Percentiles rank a stretch among this genome's conserved stretches.
Conservation (phyloP, 1,284 basidiomycete species). For the Heterobasidion annosum region DNA sequence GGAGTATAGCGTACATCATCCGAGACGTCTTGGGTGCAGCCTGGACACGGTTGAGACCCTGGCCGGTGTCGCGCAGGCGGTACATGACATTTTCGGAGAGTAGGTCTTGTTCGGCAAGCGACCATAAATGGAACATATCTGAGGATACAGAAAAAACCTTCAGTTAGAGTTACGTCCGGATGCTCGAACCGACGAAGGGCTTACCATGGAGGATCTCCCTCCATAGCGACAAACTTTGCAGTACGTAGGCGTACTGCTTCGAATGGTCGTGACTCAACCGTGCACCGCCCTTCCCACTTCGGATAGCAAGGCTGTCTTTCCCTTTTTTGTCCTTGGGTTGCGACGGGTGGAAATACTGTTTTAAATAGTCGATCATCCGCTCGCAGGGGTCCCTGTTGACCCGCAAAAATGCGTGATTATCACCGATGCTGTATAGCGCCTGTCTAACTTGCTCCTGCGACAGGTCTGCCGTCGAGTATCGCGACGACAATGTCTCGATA, state of each 20-base stretch:
- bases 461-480: constrained; percentile 49
- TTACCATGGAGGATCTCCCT: constrained; percentile 72
- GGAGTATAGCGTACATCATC: constrained; percentile 76
- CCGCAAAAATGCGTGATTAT: constrained; percentile 77
- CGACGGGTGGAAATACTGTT: constrained; percentile 66
- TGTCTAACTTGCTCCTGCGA: constrained; percentile 58
- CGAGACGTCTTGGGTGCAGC: constrained; percentile 74
- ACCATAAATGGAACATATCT: constrained; percentile 85
- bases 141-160: neutral
- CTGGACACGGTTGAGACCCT: constrained; percentile 78
- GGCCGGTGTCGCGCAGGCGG: constrained; percentile 74
- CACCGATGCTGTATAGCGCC: constrained; percentile 76
- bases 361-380: constrained; percentile 66
- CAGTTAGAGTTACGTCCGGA: neutral
- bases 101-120: constrained; percentile 66
- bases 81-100: constrained; percentile 66
- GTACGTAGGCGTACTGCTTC: constrained; percentile 74
- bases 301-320: constrained; percentile 53
- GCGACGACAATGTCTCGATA: constrained; percentile 58
- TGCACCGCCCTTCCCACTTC: constrained; percentile 68
- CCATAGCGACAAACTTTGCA: constrained; percentile 79
- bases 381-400: constrained; percentile 80
- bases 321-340: constrained; percentile 50
- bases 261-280: constrained; percentile 73
- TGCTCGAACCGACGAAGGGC: neutral